phyloP scores from a whole-genome alignment of 257 asterid genomes.

The Plectranthus barbatus region DNA sequence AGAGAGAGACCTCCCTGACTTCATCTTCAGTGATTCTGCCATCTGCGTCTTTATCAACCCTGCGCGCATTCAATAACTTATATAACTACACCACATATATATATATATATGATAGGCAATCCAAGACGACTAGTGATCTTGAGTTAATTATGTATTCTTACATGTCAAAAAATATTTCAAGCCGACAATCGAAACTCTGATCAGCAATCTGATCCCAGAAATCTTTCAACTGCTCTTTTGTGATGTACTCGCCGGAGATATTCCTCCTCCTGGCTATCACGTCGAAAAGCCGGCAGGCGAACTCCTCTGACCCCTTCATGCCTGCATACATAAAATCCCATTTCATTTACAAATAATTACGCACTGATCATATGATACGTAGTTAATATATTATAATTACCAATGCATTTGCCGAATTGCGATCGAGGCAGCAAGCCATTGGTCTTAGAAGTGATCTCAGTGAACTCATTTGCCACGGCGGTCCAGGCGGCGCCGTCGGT shows the following conservation, averaged over 20 bases:
- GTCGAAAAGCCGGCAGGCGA: conserved; percentile 68
- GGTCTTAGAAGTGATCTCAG: conserved; percentile 34
- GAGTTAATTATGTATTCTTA: conserved; percentile 10
- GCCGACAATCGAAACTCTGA: conserved; percentile 80
- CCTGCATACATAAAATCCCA: conserved; percentile 23
- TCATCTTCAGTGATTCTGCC: conserved; percentile 78
- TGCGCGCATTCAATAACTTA: conserved; percentile 20
- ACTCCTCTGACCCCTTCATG: conserved; percentile 73
- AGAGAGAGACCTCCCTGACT: conserved; percentile 57
- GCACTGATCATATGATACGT: no score
- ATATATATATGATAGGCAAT: neutral
- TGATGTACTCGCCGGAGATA: conserved; percentile 45
- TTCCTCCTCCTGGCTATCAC: conserved; percentile 59
- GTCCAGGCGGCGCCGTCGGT: conserved; percentile 73
- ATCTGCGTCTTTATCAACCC: conserved; percentile 94
- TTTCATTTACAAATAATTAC: no score
- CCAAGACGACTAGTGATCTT: no score
- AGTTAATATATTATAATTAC: conserved; percentile 21
- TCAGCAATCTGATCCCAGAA: conserved; percentile 81
- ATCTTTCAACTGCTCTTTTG: conserved; percentile 53
- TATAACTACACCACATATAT: no score
- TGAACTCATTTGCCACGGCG: conserved; percentile 60
- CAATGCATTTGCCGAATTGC: conserved; percentile 76
- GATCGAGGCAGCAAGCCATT: conserved; percentile 60
- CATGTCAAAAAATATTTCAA: conserved; percentile 87